phyloP scores from a whole-genome alignment of 345 rosid species.

The Syzygium grande region DNA sequence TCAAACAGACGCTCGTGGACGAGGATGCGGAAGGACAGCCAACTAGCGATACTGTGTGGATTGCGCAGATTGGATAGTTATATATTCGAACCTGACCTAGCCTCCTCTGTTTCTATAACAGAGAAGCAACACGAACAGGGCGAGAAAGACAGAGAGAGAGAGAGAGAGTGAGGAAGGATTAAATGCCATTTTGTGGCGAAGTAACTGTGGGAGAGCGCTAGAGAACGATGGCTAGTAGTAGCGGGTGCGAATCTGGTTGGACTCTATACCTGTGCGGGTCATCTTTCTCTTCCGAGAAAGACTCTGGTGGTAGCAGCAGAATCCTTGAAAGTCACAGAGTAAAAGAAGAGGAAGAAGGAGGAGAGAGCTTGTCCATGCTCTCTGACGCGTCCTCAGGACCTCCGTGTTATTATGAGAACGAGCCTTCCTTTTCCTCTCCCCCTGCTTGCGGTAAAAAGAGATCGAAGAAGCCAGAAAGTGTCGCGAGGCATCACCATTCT shows the following conservation, averaged over 20 bases:
- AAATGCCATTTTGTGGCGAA: neutral
- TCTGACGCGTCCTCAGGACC: constrained; percentile 18
- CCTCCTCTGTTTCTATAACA: neutral
- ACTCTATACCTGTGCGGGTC: constrained; percentile 10
- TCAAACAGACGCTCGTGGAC: neutral
- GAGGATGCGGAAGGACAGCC: constrained; percentile 1
- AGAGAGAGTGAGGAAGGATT: neutral
- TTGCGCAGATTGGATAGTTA: neutral
- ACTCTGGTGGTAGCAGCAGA: neutral
- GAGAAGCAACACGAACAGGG: neutral
- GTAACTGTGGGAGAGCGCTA: neutral
- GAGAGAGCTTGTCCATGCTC: constrained; percentile 10
- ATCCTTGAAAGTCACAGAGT: neutral
- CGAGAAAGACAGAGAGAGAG: neutral
- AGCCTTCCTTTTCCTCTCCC: neutral
- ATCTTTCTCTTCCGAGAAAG: neutral
- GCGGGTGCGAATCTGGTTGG: constrained; percentile 16
- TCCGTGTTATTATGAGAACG: neutral
- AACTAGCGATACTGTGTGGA: constrained; percentile 1
- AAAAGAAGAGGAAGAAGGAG: neutral
- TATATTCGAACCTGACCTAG: neutral
- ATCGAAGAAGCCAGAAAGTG: neutral
- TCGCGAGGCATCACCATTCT: neutral
- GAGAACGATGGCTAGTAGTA: neutral
- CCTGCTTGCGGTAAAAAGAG: neutral